These are phyloP conservation scores for Apiosordaria backusii DNA, from an alignment of 495 filamentous ascomycete genomes.

Conservation along the genomic window DNA sequence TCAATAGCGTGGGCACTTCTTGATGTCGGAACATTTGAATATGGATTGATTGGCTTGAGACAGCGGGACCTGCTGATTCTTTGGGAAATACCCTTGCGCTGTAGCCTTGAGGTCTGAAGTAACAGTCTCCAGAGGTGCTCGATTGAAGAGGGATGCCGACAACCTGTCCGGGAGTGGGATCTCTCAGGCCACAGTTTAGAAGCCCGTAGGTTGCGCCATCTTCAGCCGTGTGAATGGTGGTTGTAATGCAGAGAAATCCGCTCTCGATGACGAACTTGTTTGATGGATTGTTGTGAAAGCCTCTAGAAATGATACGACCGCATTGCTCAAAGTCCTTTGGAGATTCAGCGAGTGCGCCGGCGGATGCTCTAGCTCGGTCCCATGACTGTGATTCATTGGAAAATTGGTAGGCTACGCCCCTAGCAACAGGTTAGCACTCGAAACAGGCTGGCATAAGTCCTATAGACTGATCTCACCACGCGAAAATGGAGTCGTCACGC, in stretches of 20 bases:
- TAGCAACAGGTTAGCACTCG: not conserved
- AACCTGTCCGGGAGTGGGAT: not conserved
- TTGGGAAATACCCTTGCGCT: not conserved
- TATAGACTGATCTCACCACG: not conserved
- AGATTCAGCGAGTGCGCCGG: not conserved
- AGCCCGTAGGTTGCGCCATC: not conserved
- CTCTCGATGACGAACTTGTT: slow-evolving; percentile 5
- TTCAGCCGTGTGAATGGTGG: not conserved
- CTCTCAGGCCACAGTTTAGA: not conserved
- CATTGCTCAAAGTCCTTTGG: not conserved
- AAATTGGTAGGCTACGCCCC: not conserved
- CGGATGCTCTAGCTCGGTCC: not conserved
- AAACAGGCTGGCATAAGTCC: not conserved
- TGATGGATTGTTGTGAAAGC: not conserved
- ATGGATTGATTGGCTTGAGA: not conserved
- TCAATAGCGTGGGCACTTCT: not conserved
- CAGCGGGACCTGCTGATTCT: not conserved
- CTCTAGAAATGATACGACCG: not conserved
- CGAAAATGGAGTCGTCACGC: not conserved
- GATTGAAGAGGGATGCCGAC: not conserved
- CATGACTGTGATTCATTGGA: not conserved
- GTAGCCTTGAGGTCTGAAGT: not conserved
- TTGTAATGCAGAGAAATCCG: not conserved
- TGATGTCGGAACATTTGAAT: not conserved
- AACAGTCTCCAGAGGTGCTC: not conserved